Evolutionary conservation across 768 basidiomycete genomes (phyloP), one percentile per base, ranked within the genome.

Genomic region (Neoboletus magnificus): DNA sequence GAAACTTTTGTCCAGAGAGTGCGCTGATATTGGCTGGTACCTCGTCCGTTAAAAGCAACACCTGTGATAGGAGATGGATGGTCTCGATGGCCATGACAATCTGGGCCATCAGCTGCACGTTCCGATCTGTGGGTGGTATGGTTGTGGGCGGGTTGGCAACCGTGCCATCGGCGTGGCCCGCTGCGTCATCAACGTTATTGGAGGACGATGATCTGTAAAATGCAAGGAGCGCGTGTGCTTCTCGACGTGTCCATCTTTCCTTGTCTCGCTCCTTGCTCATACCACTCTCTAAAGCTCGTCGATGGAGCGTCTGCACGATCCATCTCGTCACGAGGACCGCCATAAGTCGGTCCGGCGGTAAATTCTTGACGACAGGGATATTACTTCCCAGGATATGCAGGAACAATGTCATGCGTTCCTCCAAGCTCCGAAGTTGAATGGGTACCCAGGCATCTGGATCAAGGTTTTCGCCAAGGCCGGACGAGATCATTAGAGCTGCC

Each of bases 91-190:
- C 79, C 65, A 78, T 76, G 4, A 83, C 68, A 11, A 81, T 65
- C 60, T 92, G 89, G 0, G 88, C 86, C 48, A 76, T 74, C 15
- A 91, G 76, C 61, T 91, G 89, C 39, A 90, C 72, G 62, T 83
- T 81, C 7, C 88, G 77, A 64, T 87, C 82, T 22, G 71, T 66
- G 23, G 85, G 71, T 0, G 76, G 74, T 5, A 57, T 39, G 23
- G 48, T 13, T 8, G 36, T 27, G 46, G 61, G 61, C 48, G 15
- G 23, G 47, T 25, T 47, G 55, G 48, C 32, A 18, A 56, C 54
- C 5, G 55, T 51, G 66, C 71, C 53, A 50, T 47, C 47, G 53
- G 52, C 29, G 4, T 52, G 59, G 65, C 50, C 13, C 9, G 59
- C 65, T 59, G 66, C 65, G 20, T 41, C 29, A 12, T 8, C 37